Base-by-base conservation (phyloP, 2,329 filamentous ascomycete species). In the Colletotrichum sp. region DNA sequence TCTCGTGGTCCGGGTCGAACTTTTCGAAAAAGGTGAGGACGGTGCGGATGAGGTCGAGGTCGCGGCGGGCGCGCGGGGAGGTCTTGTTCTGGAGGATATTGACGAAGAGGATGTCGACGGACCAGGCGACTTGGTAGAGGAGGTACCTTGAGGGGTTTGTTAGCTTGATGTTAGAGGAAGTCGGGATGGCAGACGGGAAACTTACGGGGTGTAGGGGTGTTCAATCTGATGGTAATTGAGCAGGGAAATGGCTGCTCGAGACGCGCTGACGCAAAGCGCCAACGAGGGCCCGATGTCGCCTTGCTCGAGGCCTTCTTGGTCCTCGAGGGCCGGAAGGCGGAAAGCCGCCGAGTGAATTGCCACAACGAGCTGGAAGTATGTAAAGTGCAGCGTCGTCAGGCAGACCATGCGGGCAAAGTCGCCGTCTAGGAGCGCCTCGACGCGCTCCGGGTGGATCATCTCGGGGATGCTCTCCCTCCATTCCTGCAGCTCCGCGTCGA, bases 301-400 rank as follows among this genome's bases (percentile, higher is more conserved):
- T 12, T 48, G 10, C 5, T 75, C 73, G 8, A 68, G 26, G n/a
- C 57, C 57, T 59, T 75, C 73, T 24, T 75, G 70, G 8, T 73
- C 73, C 10, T 73, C 73, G 2, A 75, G 34, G 5, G 57, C 26
- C 3, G 69, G 70, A 5, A 75, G 30, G 18, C 70, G 32, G 64
- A 75, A 75, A 12, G 70, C 73, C 5, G 73, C 57, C 2, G 73
- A 75, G 64, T 75, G 73, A 3, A 75, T 75, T 3, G 73, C 73
- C 6, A 75, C 73, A 13, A 73, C 44, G 22, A 75, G 73, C 59
- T 75, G 73, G 48, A 75, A 75, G 44, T 75, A 75, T 9, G 73
- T 75, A 48, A 73, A 75, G 44, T 75, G 73, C 44, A 75, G 34
- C 8, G 70, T 73, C 7, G 73, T 75, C 10, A 75, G 70, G 8